Evolutionary conservation across 1,284 basidiomycete species (phyloP), one percentile per base, ranked within the genome.

Genomic region (Microbotryum lychnidis-dioicae): DNA sequence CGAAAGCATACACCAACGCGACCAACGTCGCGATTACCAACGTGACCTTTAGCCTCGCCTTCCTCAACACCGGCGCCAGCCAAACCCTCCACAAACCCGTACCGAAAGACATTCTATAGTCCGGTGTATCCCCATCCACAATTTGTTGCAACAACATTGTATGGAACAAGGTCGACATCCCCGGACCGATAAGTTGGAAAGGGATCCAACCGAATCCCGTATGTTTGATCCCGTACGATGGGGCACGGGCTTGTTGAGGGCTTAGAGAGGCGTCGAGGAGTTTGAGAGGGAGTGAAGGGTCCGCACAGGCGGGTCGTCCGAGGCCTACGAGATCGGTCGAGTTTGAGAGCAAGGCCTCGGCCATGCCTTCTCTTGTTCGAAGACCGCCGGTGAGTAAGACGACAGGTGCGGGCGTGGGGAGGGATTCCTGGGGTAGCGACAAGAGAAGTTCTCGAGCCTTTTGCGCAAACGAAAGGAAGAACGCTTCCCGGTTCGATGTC

Each of bases 361-460:
- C 75, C 60, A 91, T 79, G 42, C 83, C 80, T 0, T 77, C 75
- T 12, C 83, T 81, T 0, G 85, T 83, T 21, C 80, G 79, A 49
- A 93, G 79, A 18, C 89, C 89, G 21, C 90, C 90, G 0, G 90
- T 93, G 29, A 93, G 80, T 48, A 90, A 76, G 67, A 92, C 79
- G 20, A 87, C 76, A 4, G 87, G 87, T 1, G 57, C 20, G 75
- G 69, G 23, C 57, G 67, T 48, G 42, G 58, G 54, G 1, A 60
- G 51, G 2, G 52, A 49, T 4, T 58, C 45, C 23, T 44, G 45
- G 45, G 23, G 54, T 46, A 53, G 67, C 62, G 58, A 47, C 44
- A 53, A 12, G 68, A 48, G 63, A 63, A 58, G 59, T 58, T 37
- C 57, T 56, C 50, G 55, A 16, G 54, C 62, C 57, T 37, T 67